Conservation (phyloP, 495 filamentous ascomycete genomes). For the Aspergillus kassunensis region DNA sequence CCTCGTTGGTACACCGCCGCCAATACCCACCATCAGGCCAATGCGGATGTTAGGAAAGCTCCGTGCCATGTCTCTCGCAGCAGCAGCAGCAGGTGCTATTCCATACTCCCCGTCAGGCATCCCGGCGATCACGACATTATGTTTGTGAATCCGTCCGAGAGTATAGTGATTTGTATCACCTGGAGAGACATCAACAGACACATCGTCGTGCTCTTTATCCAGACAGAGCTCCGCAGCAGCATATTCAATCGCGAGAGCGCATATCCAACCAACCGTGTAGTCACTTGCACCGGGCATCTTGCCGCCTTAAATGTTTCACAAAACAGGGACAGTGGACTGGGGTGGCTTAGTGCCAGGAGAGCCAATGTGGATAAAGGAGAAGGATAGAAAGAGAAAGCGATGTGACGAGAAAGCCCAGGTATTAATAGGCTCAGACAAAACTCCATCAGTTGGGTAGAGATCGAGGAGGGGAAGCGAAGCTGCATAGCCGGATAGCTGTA, state of each 20-base stretch:
- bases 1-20: conserved; percentile 26
- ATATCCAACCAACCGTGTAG: conserved; percentile 37
- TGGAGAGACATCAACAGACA: conserved; percentile 8
- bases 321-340: too few relatives aligned
- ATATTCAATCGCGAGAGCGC: conserved; percentile 29
- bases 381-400: too few relatives aligned
- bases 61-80: not conserved
- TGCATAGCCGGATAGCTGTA: too few relatives aligned
- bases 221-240: conserved; percentile 28
- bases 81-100: conserved; percentile 23
- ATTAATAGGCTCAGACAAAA: too few relatives aligned
- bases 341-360: too few relatives aligned
- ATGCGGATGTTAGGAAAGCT: conserved; percentile 23
- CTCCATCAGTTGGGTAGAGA: too few relatives aligned
- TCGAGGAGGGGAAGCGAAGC: too few relatives aligned
- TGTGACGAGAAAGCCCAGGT: too few relatives aligned
- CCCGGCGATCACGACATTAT: conserved; percentile 32
- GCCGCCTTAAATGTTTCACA: too few relatives aligned
- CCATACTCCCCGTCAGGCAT: conserved; percentile 26
- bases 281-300: too few relatives aligned
- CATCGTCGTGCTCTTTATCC: conserved; percentile 19
- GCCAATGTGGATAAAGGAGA: too few relatives aligned
- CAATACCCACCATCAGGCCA: conserved; percentile 34
- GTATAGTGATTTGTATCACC: conserved; percentile 29
- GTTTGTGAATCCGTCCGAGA: conserved; percentile 20